Evolutionary conservation across 2,329 filamentous ascomycete genomes (phyloP).

Genomic region (Stachybotrys chartarum): DNA sequence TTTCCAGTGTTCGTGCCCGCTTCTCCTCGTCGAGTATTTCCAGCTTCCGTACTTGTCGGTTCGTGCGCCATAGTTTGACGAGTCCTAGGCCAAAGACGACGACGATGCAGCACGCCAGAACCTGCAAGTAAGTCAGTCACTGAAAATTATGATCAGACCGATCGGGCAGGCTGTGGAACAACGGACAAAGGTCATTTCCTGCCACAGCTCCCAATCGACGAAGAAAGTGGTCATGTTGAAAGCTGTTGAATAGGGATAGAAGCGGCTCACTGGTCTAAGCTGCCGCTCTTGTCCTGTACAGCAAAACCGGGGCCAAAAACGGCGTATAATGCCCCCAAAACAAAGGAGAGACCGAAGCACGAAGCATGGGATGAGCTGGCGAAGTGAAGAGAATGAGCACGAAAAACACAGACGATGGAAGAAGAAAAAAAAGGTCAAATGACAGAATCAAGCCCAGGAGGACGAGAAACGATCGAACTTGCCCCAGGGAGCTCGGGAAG

Average conservation of each 20-base stretch:
- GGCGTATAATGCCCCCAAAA: not conserved
- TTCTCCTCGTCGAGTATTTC: constrained; percentile 62
- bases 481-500: not conserved
- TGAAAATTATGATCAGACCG: not conserved
- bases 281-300: not conserved
- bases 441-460: not conserved
- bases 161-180: constrained; percentile 1
- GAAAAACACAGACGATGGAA: not conserved
- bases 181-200: constrained; percentile 85
- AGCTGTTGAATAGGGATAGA: not conserved
- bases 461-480: not conserved
- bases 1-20: constrained; percentile 42
- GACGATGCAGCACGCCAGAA: constrained; percentile 64
- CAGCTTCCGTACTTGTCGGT: constrained; percentile 47
- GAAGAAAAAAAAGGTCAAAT: not conserved
- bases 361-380: not conserved
- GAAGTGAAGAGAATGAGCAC: not conserved
- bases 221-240: constrained; percentile 46
- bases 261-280: not conserved
- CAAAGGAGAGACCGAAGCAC: not conserved
- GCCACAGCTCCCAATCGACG: constrained; percentile 69
- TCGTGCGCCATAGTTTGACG: constrained; percentile 58
- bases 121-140: constrained; percentile 34
- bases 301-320: not conserved
- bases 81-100: constrained; percentile 63